Conservation (phyloP, 1,139 yeast genomes). For the Insectozyma bohioensis region DNA sequence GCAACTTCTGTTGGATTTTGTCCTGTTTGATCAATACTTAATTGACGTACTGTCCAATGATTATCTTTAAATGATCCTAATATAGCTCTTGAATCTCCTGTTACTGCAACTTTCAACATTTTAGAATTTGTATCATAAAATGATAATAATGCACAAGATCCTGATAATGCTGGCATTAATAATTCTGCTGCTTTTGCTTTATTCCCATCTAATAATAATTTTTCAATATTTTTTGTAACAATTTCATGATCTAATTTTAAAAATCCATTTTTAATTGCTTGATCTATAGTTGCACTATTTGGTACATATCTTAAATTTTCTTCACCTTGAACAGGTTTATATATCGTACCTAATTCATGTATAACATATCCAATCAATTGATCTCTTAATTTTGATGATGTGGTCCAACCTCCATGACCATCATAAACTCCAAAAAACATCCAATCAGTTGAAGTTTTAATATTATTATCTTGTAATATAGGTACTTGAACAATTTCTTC, state of each 20-base stretch:
- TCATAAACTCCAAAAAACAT: constrained; percentile 95
- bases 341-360: constrained; percentile 70
- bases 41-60: constrained; percentile 83
- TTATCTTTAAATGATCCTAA: constrained; percentile 73
- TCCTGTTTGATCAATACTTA: constrained; percentile 93
- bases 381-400: constrained; percentile 80
- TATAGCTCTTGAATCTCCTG: constrained; percentile 95
- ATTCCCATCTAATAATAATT: constrained; percentile 61
- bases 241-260: constrained; percentile 82
- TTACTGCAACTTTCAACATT: constrained; percentile 82
- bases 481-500: constrained; percentile 88
- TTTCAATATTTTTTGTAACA: constrained; percentile 71
- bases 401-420: constrained; percentile 97
- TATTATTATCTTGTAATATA: constrained; percentile 52
- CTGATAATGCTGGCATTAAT: constrained; percentile 91
- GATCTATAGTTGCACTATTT: constrained; percentile 66
- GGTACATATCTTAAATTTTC: constrained; percentile 56
- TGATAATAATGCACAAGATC: constrained; percentile 88
- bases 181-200: constrained; percentile 67
- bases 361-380: constrained; percentile 74
- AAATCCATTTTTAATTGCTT: constrained; percentile 81
- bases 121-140: constrained; percentile 79
- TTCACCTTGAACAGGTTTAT: constrained; percentile 54
- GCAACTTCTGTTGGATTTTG: constrained; percentile 85
- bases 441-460: constrained; percentile 72